Base-by-base conservation (phyloP, 257 asterid genomes). In the Solanum tarapatanum region DNA sequence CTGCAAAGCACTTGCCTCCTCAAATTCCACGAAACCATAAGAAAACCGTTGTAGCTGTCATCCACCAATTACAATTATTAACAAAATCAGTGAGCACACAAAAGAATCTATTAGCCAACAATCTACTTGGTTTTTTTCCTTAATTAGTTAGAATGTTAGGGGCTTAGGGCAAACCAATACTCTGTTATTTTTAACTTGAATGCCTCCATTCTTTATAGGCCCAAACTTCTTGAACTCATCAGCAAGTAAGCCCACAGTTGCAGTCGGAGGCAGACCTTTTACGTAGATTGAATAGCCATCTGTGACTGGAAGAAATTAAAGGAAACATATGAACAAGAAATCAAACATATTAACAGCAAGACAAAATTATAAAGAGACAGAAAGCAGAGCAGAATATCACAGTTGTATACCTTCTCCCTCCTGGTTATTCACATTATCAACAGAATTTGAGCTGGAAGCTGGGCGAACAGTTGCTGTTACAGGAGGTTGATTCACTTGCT, bases 151-250 rank as follows among this genome's bases (percentile, higher is more conserved):
- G 36, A 83, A 83, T 68, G 37, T 9, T 64, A 68, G 51, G 72
- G 11, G 70, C 41, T 58, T 48, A 30, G 74, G 69, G 66, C 35
- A 60, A 58, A 87, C 48, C 43, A 86, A 83, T 93, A 94, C 98
- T 41, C 92, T 91, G 88, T 91, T 93, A 88, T 93, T 93, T 91
- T 97, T 91, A 74, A 94, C 95, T 94, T 95, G 97, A 91, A 94
- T 94, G 84, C 97, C 97, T 64, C 89, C 94, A 28, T 33, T 94
- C 91, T 91, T 95, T 88, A 95, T 94, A 28, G 92, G 84, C 86
- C 98, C 98, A 88, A 94, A 95, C 88, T 93, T 90, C 91, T 89
- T 92, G 87, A 94, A 95, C 16, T 89, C 91, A 41, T 95, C 96
- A 88, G 90, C 94, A 37, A 95, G 93, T 86, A 87, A 64, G 69